Evolutionary conservation across 371 early-diverging fungal genomes (phyloP), one percentile per base, ranked within the genome.

Genomic region (Mucor plumbeus): DNA sequence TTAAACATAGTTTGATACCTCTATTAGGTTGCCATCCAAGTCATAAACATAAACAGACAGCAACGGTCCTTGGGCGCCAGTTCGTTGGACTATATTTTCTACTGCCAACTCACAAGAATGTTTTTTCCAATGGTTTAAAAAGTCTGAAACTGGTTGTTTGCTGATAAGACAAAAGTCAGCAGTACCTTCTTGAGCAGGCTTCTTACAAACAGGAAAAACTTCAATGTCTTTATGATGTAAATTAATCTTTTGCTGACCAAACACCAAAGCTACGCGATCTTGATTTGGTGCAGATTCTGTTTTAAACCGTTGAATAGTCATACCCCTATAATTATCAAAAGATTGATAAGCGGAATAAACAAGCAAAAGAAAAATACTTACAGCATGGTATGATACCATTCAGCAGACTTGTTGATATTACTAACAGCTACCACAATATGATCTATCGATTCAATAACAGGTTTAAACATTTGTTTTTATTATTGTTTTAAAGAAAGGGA

Each of bases 161-260:
- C 48, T 70, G 21, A 64, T 54, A 9, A 61, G 62, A 43, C 71
- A 70, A 34, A 70, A 64, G 26, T 66, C 71, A 21, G 66, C 63
- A 13, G 60, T 70, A 9, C 71, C 71, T 47, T 60, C 44, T 33
- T 47, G 35, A 5, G 66, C 61, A 35, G 44, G 59, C 1, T 41
- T 54, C 38, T 61, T 65, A n/a, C 62, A 66, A 26, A 66, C 50
- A n/a, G 71, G 66, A 31, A 62, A 55, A 4, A 62, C 69, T 19
- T 56, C 57, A 33, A 55, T 58, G 14, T 57, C 50, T 11, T 35
- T 53, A 13, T 70, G 55, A 50, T 70, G 71, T n/a, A 70, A 38
- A 35, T 66, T 70, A 31, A 70, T 65, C 47, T 70, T 70, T 66
- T 65, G 71, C 21, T 65, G 39, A 9, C 66, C 71, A 48, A 65